Evolutionary conservation across 768 basidiomycete species (phyloP).

Genomic region (Russula olivacea): DNA sequence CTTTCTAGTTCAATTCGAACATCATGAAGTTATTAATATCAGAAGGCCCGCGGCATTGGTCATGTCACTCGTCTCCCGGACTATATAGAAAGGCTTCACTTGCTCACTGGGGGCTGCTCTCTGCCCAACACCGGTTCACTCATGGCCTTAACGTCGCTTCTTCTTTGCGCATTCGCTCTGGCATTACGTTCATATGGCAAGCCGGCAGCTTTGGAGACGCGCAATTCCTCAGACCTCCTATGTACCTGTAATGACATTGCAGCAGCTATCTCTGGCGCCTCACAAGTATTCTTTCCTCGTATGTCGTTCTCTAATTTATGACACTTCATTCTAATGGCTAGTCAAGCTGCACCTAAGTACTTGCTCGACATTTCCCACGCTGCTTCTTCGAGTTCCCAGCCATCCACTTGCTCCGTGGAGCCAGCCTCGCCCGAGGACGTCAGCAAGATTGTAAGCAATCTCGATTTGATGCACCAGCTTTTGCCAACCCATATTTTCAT

Average conservation of each 20-base stretch:
- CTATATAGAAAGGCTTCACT: not conserved
- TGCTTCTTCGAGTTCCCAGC: slow-evolving; percentile 10
- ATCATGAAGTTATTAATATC: no score
- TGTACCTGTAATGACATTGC: not conserved
- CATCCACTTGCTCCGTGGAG: slow-evolving; percentile 21
- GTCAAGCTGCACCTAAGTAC: slow-evolving; percentile 17
- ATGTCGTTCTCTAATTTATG: not conserved
- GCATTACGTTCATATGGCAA: not conserved
- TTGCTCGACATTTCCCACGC: slow-evolving; percentile 2
- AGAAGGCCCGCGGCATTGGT: no score
- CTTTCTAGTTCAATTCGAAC: no score
- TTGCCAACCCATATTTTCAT: not conserved
- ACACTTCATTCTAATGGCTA: not conserved
- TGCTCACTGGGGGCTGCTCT: not conserved
- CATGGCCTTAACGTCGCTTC: not conserved
- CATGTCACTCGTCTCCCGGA: no score
- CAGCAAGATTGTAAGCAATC: slow-evolving; percentile 14
- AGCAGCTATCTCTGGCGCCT: not conserved
- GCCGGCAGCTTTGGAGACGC: not conserved
- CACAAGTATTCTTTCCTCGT: slow-evolving; percentile 6
- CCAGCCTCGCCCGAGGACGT: slow-evolving; percentile 22
- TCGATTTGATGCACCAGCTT: slow-evolving; percentile 12
- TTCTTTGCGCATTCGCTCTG: not conserved
- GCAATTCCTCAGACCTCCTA: not conserved
- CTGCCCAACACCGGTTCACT: not conserved